Evolutionary conservation across 1,139 yeast genomes (phyloP).

Genomic region (Debaryomyces sp.): DNA sequence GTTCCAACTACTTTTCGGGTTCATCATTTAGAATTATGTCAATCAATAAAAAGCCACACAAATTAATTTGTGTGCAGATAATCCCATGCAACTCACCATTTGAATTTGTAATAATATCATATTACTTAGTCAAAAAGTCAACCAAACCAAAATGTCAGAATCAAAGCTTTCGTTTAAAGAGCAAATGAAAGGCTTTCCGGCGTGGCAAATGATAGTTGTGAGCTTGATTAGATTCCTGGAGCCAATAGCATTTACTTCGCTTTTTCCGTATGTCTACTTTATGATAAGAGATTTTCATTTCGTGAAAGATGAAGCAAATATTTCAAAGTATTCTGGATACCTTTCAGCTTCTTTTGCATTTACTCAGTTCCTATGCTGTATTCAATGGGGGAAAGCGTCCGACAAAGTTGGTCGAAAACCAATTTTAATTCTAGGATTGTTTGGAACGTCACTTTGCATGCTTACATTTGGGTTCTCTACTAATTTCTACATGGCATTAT

Average conservation of each 20-base stretch:
- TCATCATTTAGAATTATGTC: neutral
- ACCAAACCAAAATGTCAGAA: conserved; percentile 3
- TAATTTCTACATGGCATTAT: conserved; percentile 35
- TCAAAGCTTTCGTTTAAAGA: conserved; percentile 21
- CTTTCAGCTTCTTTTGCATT: conserved; percentile 42
- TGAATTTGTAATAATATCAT: neutral
- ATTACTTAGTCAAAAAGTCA: neutral
- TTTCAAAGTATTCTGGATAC: conserved; percentile 40
- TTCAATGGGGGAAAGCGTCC: conserved; percentile 39
- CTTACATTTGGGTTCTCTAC: conserved; percentile 37
- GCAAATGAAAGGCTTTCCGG: conserved; percentile 36
- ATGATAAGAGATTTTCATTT: conserved; percentile 42
- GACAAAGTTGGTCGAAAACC: conserved; percentile 38
- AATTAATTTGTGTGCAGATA: neutral
- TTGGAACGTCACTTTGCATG: conserved; percentile 33
- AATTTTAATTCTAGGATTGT: conserved; percentile 32
- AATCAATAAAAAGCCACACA: neutral
- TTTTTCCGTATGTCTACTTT: conserved; percentile 42
- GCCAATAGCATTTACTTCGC: conserved; percentile 43
- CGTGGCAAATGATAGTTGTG: conserved; percentile 36
- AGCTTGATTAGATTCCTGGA: conserved; percentile 38
- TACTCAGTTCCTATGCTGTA: conserved; percentile 38
- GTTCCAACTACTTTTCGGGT: neutral
- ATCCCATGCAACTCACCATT: neutral
- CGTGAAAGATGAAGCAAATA: conserved; percentile 37